Evolutionary conservation across 768 basidiomycete species (phyloP).

Genomic region (Phylloporus sp.): DNA sequence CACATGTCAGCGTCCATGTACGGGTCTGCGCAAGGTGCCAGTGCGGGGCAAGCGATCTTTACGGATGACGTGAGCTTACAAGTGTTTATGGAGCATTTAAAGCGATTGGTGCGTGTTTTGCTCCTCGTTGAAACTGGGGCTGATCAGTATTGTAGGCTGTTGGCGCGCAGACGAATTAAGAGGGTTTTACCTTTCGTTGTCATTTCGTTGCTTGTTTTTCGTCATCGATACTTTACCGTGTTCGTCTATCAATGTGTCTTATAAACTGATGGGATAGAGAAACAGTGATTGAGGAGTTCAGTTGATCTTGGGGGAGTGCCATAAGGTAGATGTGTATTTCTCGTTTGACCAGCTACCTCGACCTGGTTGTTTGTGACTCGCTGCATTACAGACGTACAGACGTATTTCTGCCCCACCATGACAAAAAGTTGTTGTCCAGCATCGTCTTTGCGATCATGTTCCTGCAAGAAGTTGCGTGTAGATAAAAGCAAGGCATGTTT

Average conservation of each 20-base stretch:
- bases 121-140: neutral
- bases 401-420: too few relatives aligned
- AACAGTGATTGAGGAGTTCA: too few relatives aligned
- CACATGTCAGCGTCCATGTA: conserved; percentile 94
- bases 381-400: too few relatives aligned
- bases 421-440: too few relatives aligned
- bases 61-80: conserved; percentile 98
- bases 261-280: neutral
- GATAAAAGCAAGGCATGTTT: neutral
- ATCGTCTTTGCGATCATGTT: neutral
- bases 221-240: conserved; percentile 6
- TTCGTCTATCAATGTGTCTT: conserved; percentile 13
- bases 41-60: conserved; percentile 88
- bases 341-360: too few relatives aligned
- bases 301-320: too few relatives aligned
- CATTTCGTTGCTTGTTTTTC: neutral
- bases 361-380: too few relatives aligned
- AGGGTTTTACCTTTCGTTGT: neutral
- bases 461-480: neutral
- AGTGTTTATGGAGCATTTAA: conserved; percentile 97
- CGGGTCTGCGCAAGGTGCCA: conserved; percentile 64
- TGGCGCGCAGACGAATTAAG: conserved; percentile 63
- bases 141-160: conserved; percentile 45
- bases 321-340: too few relatives aligned
- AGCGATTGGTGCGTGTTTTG: conserved; percentile 66